Conservation (phyloP, 169 alveolate genomes). For the Eimeria falciformis region DNA sequence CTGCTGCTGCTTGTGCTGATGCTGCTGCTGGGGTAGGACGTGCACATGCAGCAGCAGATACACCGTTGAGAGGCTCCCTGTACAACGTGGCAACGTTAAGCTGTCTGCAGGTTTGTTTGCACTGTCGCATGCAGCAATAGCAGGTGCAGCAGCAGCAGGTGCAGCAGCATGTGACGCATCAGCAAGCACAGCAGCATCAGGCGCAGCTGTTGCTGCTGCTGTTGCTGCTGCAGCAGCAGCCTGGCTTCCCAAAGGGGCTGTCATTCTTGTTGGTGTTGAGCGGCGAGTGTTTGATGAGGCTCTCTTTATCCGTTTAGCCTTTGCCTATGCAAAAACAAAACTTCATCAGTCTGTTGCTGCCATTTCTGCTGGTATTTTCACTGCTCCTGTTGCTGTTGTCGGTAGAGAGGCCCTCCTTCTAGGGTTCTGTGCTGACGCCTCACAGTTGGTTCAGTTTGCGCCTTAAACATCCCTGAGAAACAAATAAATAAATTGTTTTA, state of each 20-base stretch:
- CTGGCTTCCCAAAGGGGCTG: neutral
- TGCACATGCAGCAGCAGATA: conserved; percentile 44
- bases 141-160: neutral
- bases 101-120: neutral
- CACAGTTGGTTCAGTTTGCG: too few species aligned
- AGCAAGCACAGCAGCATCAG: neutral
- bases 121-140: neutral
- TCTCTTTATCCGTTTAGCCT: neutral
- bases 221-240: neutral
- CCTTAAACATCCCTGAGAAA: too few species aligned
- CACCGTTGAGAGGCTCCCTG: conserved; percentile 60
- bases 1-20: conserved; percentile 2
- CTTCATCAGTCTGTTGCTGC: neutral
- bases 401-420: too few species aligned
- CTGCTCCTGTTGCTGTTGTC: neutral
- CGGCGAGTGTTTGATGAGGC: neutral
- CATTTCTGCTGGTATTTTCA: neutral
- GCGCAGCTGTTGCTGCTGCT: neutral
- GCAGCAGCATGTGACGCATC: neutral
- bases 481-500: too few species aligned
- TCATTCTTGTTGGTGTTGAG: neutral
- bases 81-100: neutral
- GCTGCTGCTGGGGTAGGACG: conserved; percentile 11
- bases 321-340: neutral
- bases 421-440: too few species aligned